Conservation (phyloP, 495 filamentous ascomycete species). For the Bacidia rubella region DNA sequence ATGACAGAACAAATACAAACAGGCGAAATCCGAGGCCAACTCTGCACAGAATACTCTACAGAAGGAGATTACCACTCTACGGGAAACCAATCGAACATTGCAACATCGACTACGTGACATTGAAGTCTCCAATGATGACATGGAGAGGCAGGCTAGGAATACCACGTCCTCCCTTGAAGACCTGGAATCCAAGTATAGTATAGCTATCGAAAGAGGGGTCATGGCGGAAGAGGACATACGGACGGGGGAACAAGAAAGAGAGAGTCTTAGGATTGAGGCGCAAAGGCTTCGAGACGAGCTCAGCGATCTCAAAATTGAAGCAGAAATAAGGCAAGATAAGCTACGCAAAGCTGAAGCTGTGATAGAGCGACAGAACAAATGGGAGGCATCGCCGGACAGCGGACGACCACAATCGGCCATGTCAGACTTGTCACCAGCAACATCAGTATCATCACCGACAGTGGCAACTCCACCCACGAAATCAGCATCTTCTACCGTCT, state of each 20-base stretch:
- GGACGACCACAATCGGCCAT: conserved; percentile 29
- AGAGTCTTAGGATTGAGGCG: conserved; percentile 70
- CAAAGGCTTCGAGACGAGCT: conserved; percentile 83
- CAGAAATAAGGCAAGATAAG: conserved; percentile 88
- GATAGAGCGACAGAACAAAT: conserved; percentile 34
- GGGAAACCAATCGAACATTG: conserved; percentile 68
- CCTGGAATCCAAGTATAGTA: conserved; percentile 90
- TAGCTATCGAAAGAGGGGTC: conserved; percentile 79
- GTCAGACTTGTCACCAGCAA: conserved; percentile 42
- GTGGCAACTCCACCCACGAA: conserved; percentile 60
- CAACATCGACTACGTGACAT: conserved; percentile 81
- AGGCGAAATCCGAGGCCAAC: conserved; percentile 77
- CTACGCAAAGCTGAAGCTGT: conserved; percentile 52
- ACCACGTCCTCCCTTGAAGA: conserved; percentile 92
- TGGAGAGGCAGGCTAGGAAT: conserved; percentile 86
- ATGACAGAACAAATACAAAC: conserved; percentile 79
- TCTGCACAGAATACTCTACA: conserved; percentile 72
- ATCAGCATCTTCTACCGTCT: conserved; percentile 50
- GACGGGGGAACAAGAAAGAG: conserved; percentile 78
- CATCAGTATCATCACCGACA: conserved; percentile 58
- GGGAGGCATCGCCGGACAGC: conserved; percentile 34
- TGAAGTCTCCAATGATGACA: conserved; percentile 96
- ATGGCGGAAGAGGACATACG: conserved; percentile 93
- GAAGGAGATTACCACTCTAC: conserved; percentile 86
- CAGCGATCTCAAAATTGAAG: conserved; percentile 83